Conservation (phyloP, 148 eudicot species). For the Vaccinium myrtillus region DNA sequence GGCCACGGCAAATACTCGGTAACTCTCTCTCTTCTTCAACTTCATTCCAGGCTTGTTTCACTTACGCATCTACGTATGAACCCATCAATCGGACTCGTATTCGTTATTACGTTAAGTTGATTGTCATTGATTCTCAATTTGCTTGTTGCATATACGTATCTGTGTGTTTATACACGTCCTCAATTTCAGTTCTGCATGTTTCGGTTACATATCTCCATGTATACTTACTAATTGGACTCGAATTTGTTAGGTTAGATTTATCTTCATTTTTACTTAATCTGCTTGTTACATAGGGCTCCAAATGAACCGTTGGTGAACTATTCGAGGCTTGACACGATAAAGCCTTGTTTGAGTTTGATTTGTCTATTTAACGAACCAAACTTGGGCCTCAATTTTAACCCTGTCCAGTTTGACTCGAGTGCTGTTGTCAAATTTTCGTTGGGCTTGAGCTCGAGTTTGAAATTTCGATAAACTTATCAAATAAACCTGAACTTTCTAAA, state of each 20-base stretch:
- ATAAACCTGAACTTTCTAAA: neutral
- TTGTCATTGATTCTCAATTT: neutral
- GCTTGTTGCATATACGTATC: neutral
- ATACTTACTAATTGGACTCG: neutral
- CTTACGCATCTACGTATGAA: neutral
- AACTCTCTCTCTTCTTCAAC: conserved; percentile 9
- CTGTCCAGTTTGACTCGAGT: neutral
- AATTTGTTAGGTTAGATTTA: neutral
- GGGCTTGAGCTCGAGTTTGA: neutral
- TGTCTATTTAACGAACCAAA: neutral
- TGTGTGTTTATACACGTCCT: too few species aligned
- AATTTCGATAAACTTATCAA: neutral
- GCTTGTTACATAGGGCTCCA: neutral
- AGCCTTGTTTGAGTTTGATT: neutral
- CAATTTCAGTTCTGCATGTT: too few species aligned
- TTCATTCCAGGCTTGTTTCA: neutral
- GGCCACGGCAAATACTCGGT: conserved; percentile 92
- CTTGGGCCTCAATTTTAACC: neutral
- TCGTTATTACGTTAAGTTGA: neutral
- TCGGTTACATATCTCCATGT: neutral
- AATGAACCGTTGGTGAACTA: neutral
- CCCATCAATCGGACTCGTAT: neutral
- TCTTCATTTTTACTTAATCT: neutral
- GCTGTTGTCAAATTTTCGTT: neutral
- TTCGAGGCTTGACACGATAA: neutral